A percentile compares a stretch with the other conserved stretches of the same genome.
phyloP scores from a whole-genome alignment of 345 rosid species.

The Capsella bursapastoris region DNA sequence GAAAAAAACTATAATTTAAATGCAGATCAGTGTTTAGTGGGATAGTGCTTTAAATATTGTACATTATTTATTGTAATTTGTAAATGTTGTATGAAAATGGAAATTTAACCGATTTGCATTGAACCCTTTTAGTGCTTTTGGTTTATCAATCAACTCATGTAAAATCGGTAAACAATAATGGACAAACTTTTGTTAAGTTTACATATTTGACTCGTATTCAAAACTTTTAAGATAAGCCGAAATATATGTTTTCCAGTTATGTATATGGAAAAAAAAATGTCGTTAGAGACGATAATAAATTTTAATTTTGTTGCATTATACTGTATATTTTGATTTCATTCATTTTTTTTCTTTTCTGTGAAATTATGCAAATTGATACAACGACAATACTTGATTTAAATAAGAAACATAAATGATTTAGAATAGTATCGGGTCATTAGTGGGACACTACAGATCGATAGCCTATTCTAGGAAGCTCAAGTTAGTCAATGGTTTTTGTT shows the following conservation, averaged over 20 bases:
- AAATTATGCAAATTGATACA: background rate
- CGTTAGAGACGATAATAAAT: background rate
- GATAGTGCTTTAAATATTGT: slow-evolving; percentile 19
- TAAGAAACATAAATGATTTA: background rate
- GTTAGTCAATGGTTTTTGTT: background rate
- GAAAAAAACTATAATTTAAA: slow-evolving; percentile 7
- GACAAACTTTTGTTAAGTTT: background rate
- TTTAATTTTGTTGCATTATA: background rate
- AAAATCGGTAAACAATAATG: background rate
- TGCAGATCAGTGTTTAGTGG: slow-evolving; percentile 29
- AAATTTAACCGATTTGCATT: slow-evolving; percentile 23
- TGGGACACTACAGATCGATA: slow-evolving; percentile 3
- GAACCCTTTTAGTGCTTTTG: background rate
- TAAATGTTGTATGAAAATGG: slow-evolving; percentile 28
- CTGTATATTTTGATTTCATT: background rate
- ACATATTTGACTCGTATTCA: background rate
- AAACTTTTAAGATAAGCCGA: background rate
- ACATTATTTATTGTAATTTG: slow-evolving; percentile 32
- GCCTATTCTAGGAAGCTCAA: slow-evolving; percentile 12
- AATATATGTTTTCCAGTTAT: background rate
- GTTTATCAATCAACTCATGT: background rate
- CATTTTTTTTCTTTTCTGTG: background rate
- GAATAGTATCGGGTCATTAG: background rate
- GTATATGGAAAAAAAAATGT: background rate
- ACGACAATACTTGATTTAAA: background rate